These are phyloP conservation scores for Trypanosoma rangeli DNA, from an alignment of 208 protist species.

Conservation along the genomic window DNA sequence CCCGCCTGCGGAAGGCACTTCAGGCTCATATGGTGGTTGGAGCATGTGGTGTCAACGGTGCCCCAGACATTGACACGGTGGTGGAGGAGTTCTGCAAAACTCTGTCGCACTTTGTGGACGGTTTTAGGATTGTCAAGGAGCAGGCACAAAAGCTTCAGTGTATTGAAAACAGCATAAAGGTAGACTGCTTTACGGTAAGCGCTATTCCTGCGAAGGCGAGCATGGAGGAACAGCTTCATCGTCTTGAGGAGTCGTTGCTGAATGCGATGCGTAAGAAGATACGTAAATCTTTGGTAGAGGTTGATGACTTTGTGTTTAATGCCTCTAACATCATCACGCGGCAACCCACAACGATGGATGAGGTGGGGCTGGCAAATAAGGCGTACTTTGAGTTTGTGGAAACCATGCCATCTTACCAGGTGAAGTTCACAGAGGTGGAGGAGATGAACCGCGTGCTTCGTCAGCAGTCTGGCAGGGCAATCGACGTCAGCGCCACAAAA, in stretches of 20 bases:
- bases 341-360: constrained; percentile 92
- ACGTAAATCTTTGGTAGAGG: constrained; percentile 52
- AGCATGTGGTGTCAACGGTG: constrained; percentile 85
- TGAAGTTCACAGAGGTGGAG: constrained; percentile 72
- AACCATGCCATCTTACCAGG: constrained; percentile 59
- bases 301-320: constrained; percentile 89
- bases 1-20: constrained; percentile 85
- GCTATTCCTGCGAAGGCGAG: constrained; percentile 90
- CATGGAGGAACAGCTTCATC: constrained; percentile 92
- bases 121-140: constrained; percentile 89
- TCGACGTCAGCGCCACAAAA: constrained; percentile 84
- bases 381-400: constrained; percentile 66
- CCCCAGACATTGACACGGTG: constrained; percentile 88
- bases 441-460: constrained; percentile 88
- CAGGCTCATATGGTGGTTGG: constrained; percentile 84
- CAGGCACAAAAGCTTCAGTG: constrained; percentile 79
- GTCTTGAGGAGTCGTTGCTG: constrained; percentile 88
- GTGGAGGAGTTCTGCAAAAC: constrained; percentile 65
- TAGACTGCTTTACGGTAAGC: constrained; percentile 94
- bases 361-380: constrained; percentile 89
- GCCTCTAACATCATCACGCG: constrained; percentile 88
- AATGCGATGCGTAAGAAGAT: constrained; percentile 82
- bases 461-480: constrained; percentile 57
- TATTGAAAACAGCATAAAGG: constrained; percentile 88
- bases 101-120: constrained; percentile 65